These are phyloP conservation scores for Areca catechu DNA, from an alignment of 176 grass and related monocot genomes.

Conservation along the genomic window DNA sequence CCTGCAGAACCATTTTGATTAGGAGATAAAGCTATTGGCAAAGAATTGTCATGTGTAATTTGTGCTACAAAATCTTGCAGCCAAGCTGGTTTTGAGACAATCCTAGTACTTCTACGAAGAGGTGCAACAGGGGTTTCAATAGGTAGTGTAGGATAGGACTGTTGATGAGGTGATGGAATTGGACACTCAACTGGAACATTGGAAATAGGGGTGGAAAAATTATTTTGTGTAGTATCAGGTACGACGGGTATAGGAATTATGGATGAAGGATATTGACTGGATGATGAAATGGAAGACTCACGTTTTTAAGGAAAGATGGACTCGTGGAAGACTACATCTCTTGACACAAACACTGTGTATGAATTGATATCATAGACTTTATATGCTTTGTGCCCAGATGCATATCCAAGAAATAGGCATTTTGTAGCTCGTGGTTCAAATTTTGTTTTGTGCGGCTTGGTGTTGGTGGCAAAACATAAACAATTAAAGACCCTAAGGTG, in stretches of 20 bases:
- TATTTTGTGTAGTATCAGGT: background rate
- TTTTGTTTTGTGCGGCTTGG: background rate
- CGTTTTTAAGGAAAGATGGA: background rate
- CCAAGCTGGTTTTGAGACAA: too few species aligned
- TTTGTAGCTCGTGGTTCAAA: background rate
- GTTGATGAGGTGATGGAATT: too few species aligned
- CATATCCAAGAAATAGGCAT: background rate
- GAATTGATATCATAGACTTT: background rate
- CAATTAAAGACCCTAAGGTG: background rate
- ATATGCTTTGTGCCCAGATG: background rate
- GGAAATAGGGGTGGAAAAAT: too few species aligned
- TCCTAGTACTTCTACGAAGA: too few species aligned
- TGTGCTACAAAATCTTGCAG: too few species aligned
- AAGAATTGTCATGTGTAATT: too few species aligned
- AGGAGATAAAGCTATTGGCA: too few species aligned
- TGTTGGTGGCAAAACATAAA: background rate
- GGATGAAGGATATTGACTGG: background rate
- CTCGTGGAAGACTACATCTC: background rate
- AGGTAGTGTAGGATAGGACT: too few species aligned
- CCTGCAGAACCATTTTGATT: too few species aligned
- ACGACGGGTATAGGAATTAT: background rate
- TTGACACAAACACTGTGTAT: background rate
- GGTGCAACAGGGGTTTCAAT: too few species aligned
- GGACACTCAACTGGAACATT: too few species aligned
- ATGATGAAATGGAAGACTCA: background rate